These are phyloP conservation scores for Fusarium denticulatum DNA, from an alignment of 2,329 filamentous ascomycete species.

Conservation along the genomic window DNA sequence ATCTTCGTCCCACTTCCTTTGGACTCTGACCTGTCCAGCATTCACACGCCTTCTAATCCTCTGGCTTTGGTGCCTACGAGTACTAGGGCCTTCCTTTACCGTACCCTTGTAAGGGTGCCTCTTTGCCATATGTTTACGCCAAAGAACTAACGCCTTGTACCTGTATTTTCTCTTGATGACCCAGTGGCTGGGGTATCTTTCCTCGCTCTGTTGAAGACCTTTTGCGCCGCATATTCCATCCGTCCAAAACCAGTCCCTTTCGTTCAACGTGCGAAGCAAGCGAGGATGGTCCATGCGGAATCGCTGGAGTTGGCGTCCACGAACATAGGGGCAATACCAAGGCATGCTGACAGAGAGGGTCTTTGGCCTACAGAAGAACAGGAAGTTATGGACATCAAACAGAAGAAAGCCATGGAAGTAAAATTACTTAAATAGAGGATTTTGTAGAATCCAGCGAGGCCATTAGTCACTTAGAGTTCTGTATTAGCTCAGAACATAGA, in stretches of 20 bases:
- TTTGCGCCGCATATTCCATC: background rate
- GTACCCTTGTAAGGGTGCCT: background rate
- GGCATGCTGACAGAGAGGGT: background rate
- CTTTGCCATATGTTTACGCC: background rate
- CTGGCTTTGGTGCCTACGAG: background rate
- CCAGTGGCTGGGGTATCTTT: too few relatives aligned
- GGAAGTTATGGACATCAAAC: background rate
- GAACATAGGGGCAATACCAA: background rate
- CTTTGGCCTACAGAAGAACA: background rate
- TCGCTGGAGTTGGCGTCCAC: background rate
- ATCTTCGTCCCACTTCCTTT: background rate
- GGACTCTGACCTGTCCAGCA: background rate
- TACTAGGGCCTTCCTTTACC: accelerated
- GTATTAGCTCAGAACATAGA: background rate
- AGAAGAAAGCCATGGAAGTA: accelerated
- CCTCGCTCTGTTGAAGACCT: accelerated
- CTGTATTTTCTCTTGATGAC: too few relatives aligned
- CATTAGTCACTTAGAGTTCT: accelerated
- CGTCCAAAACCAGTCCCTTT: too few relatives aligned
- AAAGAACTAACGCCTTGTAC: background rate
- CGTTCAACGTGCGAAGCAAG: too few relatives aligned
- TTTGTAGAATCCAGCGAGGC: accelerated
- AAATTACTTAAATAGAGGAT: background rate
- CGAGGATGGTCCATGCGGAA: background rate
- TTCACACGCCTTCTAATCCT: background rate